A percentile compares a stretch with the other conserved stretches of the same genome.
These are phyloP conservation scores for Aspergillus bombycis DNA, from an alignment of 2,329 filamentous ascomycete genomes.

Conservation along the genomic window DNA sequence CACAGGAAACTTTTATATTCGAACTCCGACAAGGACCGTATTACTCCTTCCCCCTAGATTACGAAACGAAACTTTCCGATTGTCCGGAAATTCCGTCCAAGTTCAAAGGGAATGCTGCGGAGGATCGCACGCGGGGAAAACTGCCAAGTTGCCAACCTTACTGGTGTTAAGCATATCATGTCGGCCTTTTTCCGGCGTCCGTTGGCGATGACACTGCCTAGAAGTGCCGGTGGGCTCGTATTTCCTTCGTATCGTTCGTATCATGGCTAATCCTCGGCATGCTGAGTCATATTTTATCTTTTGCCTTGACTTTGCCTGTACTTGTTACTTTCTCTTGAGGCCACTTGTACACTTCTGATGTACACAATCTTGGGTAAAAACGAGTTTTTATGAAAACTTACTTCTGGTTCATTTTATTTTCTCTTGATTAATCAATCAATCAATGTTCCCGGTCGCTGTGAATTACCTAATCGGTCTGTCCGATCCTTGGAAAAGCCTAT, in stretches of 20 bases:
- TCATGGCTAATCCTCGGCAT: conserved; percentile 13
- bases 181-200: conserved; percentile 32
- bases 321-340: background rate
- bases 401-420: background rate
- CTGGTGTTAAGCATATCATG: conserved; percentile 42
- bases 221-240: conserved; percentile 2
- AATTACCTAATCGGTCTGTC: conserved; percentile 13
- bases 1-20: background rate
- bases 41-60: background rate
- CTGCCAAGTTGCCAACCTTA: conserved; percentile 40
- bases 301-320: background rate
- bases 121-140: conserved; percentile 24
- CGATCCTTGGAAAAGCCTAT: conserved; percentile 13
- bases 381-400: background rate
- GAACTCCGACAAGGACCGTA: background rate
- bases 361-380: background rate
- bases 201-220: conserved; percentile 24
- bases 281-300: conserved; percentile 7
- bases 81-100: background rate
- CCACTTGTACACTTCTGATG: conserved; percentile 8
- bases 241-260: conserved; percentile 1
- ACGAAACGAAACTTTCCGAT: background rate
- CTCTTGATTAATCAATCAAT: background rate
- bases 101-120: conserved; percentile 6
- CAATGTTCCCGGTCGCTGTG: conserved; percentile 2